Evolutionary conservation across 352 stramenopile genomes (phyloP), one percentile per base, ranked within the genome.

Genomic region (Achlya hypogyna): DNA sequence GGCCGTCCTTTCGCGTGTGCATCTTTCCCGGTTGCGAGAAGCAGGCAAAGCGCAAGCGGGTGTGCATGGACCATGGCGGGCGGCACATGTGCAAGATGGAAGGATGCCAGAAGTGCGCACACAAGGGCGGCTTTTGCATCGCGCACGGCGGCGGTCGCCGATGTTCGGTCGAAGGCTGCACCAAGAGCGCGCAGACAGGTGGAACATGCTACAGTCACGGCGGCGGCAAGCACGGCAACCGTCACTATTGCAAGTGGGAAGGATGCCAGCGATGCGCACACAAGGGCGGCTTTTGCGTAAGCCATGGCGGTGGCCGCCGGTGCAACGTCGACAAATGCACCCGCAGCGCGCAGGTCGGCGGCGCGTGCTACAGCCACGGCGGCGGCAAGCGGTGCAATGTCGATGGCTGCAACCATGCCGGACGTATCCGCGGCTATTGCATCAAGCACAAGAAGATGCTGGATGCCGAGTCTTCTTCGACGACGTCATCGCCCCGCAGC

Each of bases 171-270:
- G 63, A 68, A 8, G 47, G 63, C 1, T 91, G 84, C 72, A 63
- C 66, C 65, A 90, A 88, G 71, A 90, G 82, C 63, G 82, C 82
- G 9, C 84, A 93, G 62, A 79, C 80, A 4, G 82, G 81, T 5
- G 84, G 84, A 0, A 85, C 89, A 27, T 93, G 84, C 71, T 91
- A 91, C 72, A 89, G 79, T 51, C 84, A 91, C 59, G 84, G 84
- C 5, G 84, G 81, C 22, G 84, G 82, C 27, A 75, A 77, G 31
- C 82, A 93, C 63, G 82, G 82, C 12, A 84, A 81, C 0, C 78
- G 81, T 0, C 80, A 90, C 53, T 74, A 82, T 23, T 93, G 84
- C 77, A 93, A 90, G 52, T 53, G 88, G 5, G 71, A 78, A 5
- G 79, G 72, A 14, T 93, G 84, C 65, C n/a, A 52, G 45, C 88